These are phyloP conservation scores for Scolecobasidium constrictum DNA, from an alignment of 2,329 filamentous ascomycete genomes.

Conservation along the genomic window DNA sequence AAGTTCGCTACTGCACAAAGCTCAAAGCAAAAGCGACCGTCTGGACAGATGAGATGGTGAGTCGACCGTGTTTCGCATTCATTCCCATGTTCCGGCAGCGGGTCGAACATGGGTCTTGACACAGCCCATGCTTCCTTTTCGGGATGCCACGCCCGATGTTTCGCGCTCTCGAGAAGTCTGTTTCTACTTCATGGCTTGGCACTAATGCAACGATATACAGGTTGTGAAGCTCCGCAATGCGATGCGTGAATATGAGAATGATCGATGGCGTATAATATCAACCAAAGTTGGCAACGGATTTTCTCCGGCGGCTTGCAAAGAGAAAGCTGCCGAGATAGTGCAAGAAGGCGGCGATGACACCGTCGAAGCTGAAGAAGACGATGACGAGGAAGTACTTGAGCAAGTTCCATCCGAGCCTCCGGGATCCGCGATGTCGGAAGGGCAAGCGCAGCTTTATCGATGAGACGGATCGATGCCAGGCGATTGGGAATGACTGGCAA, in stretches of 20 bases:
- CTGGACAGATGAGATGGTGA: conserved; percentile 89
- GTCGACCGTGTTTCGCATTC: conserved; percentile 24
- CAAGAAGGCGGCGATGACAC: not conserved
- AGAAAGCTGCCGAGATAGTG: conserved; percentile 57
- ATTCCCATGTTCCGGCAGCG: not conserved
- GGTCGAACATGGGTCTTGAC: not conserved
- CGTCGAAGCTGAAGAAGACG: not conserved
- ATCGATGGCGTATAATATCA: conserved; percentile 86
- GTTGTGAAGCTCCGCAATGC: conserved; percentile 67
- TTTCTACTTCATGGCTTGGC: not conserved
- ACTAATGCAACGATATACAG: conserved; percentile 32
- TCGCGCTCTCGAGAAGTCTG: not conserved
- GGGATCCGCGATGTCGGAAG: not conserved
- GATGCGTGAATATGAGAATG: conserved; percentile 76
- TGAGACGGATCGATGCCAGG: too few relatives aligned
- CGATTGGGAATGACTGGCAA: too few relatives aligned
- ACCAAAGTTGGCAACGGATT: conserved; percentile 87
- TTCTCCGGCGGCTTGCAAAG: conserved; percentile 75
- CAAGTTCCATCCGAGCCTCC: not conserved
- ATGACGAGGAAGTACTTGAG: too few relatives aligned
- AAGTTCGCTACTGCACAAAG: conserved; percentile 92
- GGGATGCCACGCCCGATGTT: not conserved
- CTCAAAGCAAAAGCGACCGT: conserved; percentile 86
- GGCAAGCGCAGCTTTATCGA: not conserved
- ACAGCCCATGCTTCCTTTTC: not conserved